These are phyloP conservation scores for Thraustochytrium sp. DNA, from an alignment of 352 stramenopile species.

Conservation along the genomic window DNA sequence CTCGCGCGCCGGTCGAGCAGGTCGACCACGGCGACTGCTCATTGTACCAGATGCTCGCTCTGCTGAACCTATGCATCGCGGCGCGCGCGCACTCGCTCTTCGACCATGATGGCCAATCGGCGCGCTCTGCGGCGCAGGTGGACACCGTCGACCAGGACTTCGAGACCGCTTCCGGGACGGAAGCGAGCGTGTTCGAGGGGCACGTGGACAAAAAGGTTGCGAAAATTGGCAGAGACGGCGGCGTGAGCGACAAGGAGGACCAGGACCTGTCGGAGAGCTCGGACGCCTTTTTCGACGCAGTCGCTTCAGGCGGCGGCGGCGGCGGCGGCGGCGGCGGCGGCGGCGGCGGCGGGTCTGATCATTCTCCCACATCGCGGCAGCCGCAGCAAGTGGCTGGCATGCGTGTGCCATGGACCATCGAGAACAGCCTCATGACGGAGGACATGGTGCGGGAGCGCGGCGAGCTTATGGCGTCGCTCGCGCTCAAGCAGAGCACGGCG, in stretches of 20 bases:
- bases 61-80: constrained; percentile 3
- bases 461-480: constrained; percentile 15
- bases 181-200: no score
- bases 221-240: neutral
- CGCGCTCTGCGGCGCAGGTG: neutral
- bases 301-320: neutral
- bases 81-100: neutral
- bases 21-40: constrained; percentile 14
- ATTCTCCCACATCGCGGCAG: neutral
- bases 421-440: constrained; percentile 26
- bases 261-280: neutral
- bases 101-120: neutral
- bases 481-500: neutral
- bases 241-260: neutral
- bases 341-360: no score
- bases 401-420: constrained; percentile 12
- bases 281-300: constrained; percentile 21
- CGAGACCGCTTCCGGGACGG: neutral
- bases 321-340: no score
- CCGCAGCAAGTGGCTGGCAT: neutral
- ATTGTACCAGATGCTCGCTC: constrained; percentile 9
- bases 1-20: neutral
- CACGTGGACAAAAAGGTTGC: no score
- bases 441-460: neutral
- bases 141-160: neutral